Conservation (phyloP, 192 early-diverging fungal species). For the Chytriomyces sp. region DNA sequence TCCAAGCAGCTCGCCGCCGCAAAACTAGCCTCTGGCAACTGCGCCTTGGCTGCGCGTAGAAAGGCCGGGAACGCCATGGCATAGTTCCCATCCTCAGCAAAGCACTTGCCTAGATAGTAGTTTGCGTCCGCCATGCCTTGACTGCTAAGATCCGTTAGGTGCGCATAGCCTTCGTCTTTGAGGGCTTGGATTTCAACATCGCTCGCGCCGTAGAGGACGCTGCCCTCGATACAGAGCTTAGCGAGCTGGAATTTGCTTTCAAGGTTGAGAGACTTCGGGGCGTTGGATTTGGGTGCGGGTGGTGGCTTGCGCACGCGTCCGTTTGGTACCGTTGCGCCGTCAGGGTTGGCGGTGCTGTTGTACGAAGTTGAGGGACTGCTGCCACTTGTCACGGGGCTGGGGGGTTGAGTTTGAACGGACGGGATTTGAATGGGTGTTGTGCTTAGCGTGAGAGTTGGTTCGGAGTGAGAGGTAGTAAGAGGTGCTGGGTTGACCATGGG, state of each 20-base stretch:
- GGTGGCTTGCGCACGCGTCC: neutral
- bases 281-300: neutral
- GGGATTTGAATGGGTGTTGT: too few species aligned
- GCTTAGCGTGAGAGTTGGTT: too few species aligned
- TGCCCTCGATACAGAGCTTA: slow-evolving; percentile 22
- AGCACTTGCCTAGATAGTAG: slow-evolving; percentile 44
- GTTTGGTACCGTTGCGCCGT: neutral
- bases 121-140: slow-evolving; percentile 65
- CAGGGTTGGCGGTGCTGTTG: neutral
- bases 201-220: neutral
- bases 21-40: slow-evolving; percentile 67
- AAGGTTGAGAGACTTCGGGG: neutral
- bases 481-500: too few species aligned
- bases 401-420: too few species aligned
- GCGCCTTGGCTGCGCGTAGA: slow-evolving; percentile 70
- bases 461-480: too few species aligned
- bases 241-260: slow-evolving; percentile 18
- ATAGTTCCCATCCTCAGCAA: slow-evolving; percentile 51
- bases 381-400: too few species aligned
- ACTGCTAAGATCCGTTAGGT: slow-evolving; percentile 61
- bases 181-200: slow-evolving; percentile 17
- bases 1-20: slow-evolving; percentile 68
- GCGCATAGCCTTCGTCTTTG: slow-evolving; percentile 68
- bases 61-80: slow-evolving; percentile 72
- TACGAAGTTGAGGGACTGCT: neutral